Base-by-base conservation (phyloP, 768 basidiomycete species). In the Boletus sp. region DNA sequence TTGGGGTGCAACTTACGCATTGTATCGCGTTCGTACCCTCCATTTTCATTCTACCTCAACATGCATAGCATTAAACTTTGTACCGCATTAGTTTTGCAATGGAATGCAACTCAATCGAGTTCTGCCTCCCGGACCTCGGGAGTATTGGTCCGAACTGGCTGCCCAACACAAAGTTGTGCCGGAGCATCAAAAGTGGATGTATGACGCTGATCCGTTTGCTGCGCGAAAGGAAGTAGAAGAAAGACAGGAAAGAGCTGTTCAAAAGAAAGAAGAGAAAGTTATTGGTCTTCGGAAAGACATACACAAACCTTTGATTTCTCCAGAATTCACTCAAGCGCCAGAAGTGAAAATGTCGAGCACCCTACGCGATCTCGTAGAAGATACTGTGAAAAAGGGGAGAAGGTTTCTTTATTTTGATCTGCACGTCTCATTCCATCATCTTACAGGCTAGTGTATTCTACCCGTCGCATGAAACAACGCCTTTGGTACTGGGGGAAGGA, bases 1-100 rank as follows among this genome's bases (percentile, higher is more conserved):
- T 66, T 94, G 90, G 86, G 93, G 87, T 37, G 93, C 93, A 15
- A 88, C 87, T 4, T 93, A 90, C 62, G 89, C 90, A 38, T 72
- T 96, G 50, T 90, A 93, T 70, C 84, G 93, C 62, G 92, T 94
- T 72, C 73, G 87, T 84, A 47, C 51, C 48, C 51, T 61, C 38
- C 29, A 21, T 54, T 39, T 49, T 8, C 27, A 15, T n/a, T 30
- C 38, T 27, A n/a, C 30, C 27, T 30, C 14, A 27, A 13, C 35
- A 4, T 21, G 27, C 19, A 21, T 44, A 30, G 42, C 44, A 47
- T 55, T 57, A 45, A 62, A 69, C 19, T 17, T 56, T 64, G 58
- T 68, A 69, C 19, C 56, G 55, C 60, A 53, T 56, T 53, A 90
- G 89, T 83, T 88, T 63, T 87, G 83, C 69, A 91, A 90, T 70